Evolutionary conservation across 257 asterid species (phyloP).

Genomic region (Echites panduratus): DNA sequence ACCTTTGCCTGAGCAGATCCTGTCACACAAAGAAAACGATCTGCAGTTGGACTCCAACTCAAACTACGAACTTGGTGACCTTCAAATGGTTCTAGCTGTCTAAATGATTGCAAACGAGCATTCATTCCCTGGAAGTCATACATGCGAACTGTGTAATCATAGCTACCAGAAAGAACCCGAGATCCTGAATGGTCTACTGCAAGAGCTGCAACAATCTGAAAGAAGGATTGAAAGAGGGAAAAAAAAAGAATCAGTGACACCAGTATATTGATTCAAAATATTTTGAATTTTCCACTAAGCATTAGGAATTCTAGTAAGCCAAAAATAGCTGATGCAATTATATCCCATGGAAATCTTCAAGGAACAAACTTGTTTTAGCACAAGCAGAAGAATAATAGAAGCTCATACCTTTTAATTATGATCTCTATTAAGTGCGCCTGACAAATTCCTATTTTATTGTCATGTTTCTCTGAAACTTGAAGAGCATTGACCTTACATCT

Average conservation of each 20-base stretch:
- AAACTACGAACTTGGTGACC: conserved; percentile 95
- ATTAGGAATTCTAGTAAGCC: not conserved
- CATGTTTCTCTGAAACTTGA: not conserved
- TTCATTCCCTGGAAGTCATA: conserved; percentile 98
- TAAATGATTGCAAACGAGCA: conserved; percentile 85
- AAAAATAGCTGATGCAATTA: not conserved
- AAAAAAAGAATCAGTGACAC: conserved; percentile 7
- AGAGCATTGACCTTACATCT: not conserved
- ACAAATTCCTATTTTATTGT: not conserved
- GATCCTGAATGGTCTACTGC: conserved; percentile 95
- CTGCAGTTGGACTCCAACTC: conserved; percentile 98
- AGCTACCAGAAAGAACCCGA: conserved; percentile 90
- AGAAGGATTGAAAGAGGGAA: conserved; percentile 6
- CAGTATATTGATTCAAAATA: not conserved
- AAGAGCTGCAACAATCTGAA: conserved; percentile 83
- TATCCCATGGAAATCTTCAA: not conserved
- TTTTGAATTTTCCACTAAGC: not conserved
- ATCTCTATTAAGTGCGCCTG: not conserved
- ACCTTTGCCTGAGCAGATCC: conserved; percentile 99
- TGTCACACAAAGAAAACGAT: conserved; percentile 86
- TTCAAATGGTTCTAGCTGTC: conserved; percentile 95
- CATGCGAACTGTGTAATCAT: conserved; percentile 88
- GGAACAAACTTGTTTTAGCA: not conserved
- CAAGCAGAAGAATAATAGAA: not conserved
- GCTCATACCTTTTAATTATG: not conserved